Conservation (phyloP, 1,284 basidiomycete genomes). For the Exobasidium rhododendri region DNA sequence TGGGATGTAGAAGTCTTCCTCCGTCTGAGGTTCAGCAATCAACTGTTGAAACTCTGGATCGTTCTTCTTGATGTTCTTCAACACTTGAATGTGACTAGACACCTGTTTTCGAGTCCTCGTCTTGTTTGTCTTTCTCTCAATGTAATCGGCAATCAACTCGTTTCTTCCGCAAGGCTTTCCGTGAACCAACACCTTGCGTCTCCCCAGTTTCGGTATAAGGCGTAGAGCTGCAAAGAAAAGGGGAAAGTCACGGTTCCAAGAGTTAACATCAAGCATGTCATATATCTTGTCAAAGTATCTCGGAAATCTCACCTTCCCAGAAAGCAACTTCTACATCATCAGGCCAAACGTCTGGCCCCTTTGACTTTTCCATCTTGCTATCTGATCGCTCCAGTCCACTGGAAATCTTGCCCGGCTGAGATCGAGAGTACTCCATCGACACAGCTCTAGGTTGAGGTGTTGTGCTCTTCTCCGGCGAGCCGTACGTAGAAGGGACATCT, state of each 20-base stretch:
- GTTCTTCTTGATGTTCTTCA: constrained; percentile 54
- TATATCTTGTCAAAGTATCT: no score
- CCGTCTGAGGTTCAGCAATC: constrained; percentile 49
- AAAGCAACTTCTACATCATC: constrained; percentile 57
- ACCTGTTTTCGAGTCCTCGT: constrained; percentile 53
- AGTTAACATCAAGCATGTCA: constrained; percentile 20
- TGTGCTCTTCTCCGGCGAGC: constrained; percentile 7
- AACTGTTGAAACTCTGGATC: constrained; percentile 55
- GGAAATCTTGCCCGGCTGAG: constrained; percentile 4
- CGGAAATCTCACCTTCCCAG: constrained; percentile 53
- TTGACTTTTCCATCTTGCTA: constrained; percentile 32
- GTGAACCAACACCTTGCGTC: constrained; percentile 59
- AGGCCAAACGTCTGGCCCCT: constrained; percentile 57
- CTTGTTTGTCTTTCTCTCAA: constrained; percentile 57
- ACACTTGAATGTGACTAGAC: constrained; percentile 55
- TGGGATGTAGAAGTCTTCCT: constrained; percentile 54
- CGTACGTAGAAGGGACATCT: constrained; percentile 14
- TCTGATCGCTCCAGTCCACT: constrained; percentile 17
- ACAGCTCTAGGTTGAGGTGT: constrained; percentile 21
- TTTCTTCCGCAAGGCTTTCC: constrained; percentile 60
- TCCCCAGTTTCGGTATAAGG: constrained; percentile 57
- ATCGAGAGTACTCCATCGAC: constrained; percentile 28
- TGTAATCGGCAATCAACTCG: constrained; percentile 60
- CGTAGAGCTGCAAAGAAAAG: constrained; percentile 45
- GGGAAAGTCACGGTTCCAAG: neutral